Conservation (phyloP, 441 rosid genomes). For the Populus hybrid region DNA sequence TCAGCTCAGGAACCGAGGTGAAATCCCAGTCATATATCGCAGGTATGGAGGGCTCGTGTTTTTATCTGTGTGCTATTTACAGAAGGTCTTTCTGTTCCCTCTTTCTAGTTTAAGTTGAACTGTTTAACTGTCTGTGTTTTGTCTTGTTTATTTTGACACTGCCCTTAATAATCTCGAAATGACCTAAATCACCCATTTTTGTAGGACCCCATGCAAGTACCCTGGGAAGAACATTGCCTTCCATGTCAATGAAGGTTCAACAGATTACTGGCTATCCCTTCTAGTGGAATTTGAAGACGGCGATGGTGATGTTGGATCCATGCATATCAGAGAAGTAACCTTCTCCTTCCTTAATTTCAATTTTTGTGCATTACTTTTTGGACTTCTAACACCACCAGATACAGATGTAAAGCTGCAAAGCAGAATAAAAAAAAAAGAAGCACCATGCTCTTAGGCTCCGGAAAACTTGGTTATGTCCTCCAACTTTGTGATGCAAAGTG, state of each 20-base stretch:
- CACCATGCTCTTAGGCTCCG: not conserved
- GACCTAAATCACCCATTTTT: not conserved
- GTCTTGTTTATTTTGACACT: slow-evolving; percentile 19
- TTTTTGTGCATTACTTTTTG: not conserved
- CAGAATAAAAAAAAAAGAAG: not conserved
- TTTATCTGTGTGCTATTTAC: not conserved
- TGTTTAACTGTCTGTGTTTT: not conserved
- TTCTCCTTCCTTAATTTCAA: not conserved
- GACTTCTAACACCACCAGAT: not conserved
- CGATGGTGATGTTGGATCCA: slow-evolving; percentile 92
- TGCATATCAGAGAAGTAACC: slow-evolving; percentile 71
- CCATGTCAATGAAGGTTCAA: slow-evolving; percentile 88
- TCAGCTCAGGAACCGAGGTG: slow-evolving; percentile 83
- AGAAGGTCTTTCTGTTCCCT: not conserved
- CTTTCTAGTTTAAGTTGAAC: not conserved
- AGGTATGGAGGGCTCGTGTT: slow-evolving; percentile 36
- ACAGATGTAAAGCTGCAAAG: not conserved
- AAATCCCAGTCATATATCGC: slow-evolving; percentile 61
- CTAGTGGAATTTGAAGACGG: slow-evolving; percentile 89
- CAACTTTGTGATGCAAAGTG: not conserved
- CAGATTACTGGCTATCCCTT: slow-evolving; percentile 77
- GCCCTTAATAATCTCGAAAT: not conserved
- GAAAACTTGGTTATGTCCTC: not conserved
- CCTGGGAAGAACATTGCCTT: slow-evolving; percentile 79
- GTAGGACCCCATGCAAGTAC: slow-evolving; percentile 82